Evolutionary conservation across 495 filamentous ascomycete species (phyloP).

Genomic region (Podospora tetraspora): DNA sequence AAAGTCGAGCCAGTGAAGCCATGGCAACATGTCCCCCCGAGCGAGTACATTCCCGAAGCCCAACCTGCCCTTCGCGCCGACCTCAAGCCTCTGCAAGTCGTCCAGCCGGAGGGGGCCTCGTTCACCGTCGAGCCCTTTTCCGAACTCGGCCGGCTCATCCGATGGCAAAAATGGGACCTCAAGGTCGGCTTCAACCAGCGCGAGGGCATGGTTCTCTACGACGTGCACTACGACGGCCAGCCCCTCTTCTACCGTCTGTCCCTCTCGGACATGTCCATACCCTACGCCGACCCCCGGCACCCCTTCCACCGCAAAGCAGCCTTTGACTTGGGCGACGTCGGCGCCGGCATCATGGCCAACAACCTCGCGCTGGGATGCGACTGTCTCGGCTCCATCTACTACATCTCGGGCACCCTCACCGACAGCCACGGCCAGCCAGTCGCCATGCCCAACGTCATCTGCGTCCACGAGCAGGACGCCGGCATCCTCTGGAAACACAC

Average conservation of each 20-base stretch:
- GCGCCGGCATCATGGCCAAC: slow-evolving; percentile 69
- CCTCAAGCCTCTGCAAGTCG: slow-evolving; percentile 69
- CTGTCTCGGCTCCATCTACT: slow-evolving; percentile 71
- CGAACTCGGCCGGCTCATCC: slow-evolving; percentile 36
- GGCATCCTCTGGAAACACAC: slow-evolving; percentile 81
- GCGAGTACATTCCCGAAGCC: slow-evolving; percentile 66
- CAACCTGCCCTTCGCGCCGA: slow-evolving; percentile 53
- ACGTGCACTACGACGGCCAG: slow-evolving; percentile 63
- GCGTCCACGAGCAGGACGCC: slow-evolving; percentile 69
- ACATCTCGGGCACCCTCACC: slow-evolving; percentile 55
- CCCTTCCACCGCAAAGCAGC: slow-evolving; percentile 75
- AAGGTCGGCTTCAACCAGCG: slow-evolving; percentile 68
- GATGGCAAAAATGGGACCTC: slow-evolving; percentile 70
- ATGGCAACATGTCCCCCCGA: slow-evolving; percentile 38
- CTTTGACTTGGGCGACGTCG: slow-evolving; percentile 74
- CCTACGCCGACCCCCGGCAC: slow-evolving; percentile 66
- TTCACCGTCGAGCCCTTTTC: slow-evolving; percentile 52
- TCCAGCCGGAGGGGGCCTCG: slow-evolving; percentile 72
- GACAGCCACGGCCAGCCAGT: slow-evolving; percentile 54
- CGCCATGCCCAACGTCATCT: slow-evolving; percentile 66
- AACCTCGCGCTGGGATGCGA: slow-evolving; percentile 66
- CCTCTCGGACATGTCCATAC: slow-evolving; percentile 73
- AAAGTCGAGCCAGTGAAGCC: not conserved
- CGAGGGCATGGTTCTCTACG: slow-evolving; percentile 65
- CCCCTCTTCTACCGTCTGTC: slow-evolving; percentile 64